phyloP scores from a whole-genome alignment of 441 rosid species.

The Jatropha podagrica region DNA sequence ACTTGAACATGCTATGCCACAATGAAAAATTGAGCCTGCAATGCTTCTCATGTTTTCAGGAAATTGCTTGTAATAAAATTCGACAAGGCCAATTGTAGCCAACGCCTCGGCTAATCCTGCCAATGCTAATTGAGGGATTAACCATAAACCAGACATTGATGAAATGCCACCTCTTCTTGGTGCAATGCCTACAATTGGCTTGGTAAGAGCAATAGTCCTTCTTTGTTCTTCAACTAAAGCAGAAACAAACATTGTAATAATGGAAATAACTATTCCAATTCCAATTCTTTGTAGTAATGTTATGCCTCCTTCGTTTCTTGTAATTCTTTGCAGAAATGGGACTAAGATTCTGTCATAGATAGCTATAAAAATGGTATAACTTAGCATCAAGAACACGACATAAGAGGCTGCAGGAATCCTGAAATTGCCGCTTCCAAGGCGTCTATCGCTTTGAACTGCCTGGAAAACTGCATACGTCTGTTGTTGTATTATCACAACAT shows the following conservation, averaged over 20 bases:
- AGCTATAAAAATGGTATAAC: slow-evolving; percentile 58
- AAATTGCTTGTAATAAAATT: slow-evolving; percentile 80
- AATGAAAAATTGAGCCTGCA: slow-evolving; percentile 64
- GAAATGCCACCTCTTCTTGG: slow-evolving; percentile 72
- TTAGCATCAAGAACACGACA: slow-evolving; percentile 65
- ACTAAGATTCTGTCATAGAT: slow-evolving; percentile 62
- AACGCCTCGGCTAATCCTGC: slow-evolving; percentile 74
- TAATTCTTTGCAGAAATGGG: slow-evolving; percentile 50
- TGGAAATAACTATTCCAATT: slow-evolving; percentile 49
- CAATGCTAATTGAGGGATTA: slow-evolving; percentile 65
- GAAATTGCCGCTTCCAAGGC: slow-evolving; percentile 46
- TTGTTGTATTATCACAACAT: slow-evolving; percentile 54
- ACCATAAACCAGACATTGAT: slow-evolving; percentile 66
- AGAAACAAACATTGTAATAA: slow-evolving; percentile 44
- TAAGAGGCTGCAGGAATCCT: slow-evolving; percentile 72
- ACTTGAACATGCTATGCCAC: slow-evolving; percentile 57
- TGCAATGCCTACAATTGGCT: slow-evolving; percentile 56
- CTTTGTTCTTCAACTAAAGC: slow-evolving; percentile 57
- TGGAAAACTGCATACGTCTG: slow-evolving; percentile 67
- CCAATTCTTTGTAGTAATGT: slow-evolving; percentile 75
- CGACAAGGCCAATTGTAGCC: slow-evolving; percentile 53
- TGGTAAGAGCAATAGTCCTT: slow-evolving; percentile 53
- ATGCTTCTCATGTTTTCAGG: slow-evolving; percentile 89
- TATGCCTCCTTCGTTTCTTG: slow-evolving; percentile 66
- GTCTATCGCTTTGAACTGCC: slow-evolving; percentile 66